phyloP scores from a whole-genome alignment of 1,284 basidiomycete species.

The Ustilago trichophora region DNA sequence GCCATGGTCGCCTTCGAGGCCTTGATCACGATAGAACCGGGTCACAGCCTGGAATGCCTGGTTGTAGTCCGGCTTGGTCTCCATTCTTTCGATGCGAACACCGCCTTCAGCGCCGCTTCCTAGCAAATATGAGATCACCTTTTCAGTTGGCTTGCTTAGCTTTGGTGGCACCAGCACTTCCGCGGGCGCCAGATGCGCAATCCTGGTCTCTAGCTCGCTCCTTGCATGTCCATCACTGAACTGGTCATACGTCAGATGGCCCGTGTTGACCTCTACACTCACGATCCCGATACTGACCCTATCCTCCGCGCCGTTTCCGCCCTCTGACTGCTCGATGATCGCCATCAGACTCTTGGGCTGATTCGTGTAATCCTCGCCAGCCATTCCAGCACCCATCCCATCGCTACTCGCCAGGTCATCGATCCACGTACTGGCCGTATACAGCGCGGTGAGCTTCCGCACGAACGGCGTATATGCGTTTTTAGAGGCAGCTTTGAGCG shows the following conservation, averaged over 20 bases:
- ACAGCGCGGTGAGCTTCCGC: slow-evolving; percentile 80
- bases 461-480: slow-evolving; percentile 74
- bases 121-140: slow-evolving; percentile 76
- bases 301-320: slow-evolving; percentile 72
- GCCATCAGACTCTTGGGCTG: slow-evolving; percentile 52
- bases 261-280: slow-evolving; percentile 83
- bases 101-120: slow-evolving; percentile 64
- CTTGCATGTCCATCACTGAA: slow-evolving; percentile 67
- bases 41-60: slow-evolving; percentile 79
- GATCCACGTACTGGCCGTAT: slow-evolving; percentile 86
- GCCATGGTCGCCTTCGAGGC: too few species aligned
- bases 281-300: slow-evolving; percentile 78
- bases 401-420: slow-evolving; percentile 78
- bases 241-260: slow-evolving; percentile 90
- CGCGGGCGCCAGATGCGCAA: slow-evolving; percentile 72
- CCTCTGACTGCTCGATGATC: slow-evolving; percentile 75
- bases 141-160: slow-evolving; percentile 79
- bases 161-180: slow-evolving; percentile 77
- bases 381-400: slow-evolving; percentile 5
- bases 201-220: slow-evolving; percentile 61
- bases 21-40: slow-evolving; percentile 72
- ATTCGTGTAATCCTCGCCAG: slow-evolving; percentile 28
- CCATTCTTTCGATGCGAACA: slow-evolving; percentile 74
- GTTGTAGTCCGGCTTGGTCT: slow-evolving; percentile 73
- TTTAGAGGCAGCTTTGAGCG: slow-evolving; percentile 81